Base-by-base conservation (phyloP, 2,329 filamentous ascomycete species). In the Monosporascus sp. region DNA sequence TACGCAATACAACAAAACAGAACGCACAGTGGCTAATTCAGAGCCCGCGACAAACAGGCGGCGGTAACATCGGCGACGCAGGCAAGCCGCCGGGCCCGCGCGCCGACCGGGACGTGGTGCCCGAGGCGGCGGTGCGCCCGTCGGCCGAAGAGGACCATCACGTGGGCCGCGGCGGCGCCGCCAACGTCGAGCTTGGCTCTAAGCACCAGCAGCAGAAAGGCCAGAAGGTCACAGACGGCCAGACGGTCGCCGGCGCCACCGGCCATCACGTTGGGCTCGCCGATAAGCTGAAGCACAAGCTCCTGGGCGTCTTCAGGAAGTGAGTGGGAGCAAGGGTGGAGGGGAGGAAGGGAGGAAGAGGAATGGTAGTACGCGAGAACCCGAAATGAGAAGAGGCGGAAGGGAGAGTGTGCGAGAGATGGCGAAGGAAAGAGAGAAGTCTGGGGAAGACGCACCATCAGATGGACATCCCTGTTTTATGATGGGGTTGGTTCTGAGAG, bases 81-180 rank as follows among this genome's bases (percentile, higher is more conserved):
- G 73, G 74, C 63, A 66, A 62, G 6, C 51, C 63, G 38, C 64
- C 72, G 31, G 48, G 70, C 5, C 55, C 68, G 48, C 78, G 80
- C 62, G 69, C 65, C 25, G 81, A 85, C 69, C 65, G 71, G 55
- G 80, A 82, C 49, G 54, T 80, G 41, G 64, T 85, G 18, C 80
- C 82, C 44, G 77, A 79, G 48, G 72, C 65, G 18, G 81, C 81
- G 22, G 65, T 75, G 49, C 77, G 80, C 25, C 71, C 74, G 27
- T 68, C 70, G 48, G 76, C 81, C 17, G 70, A 72, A 50, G 65
- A 69, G 54, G 77, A 81, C 63, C 79, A 75, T 67, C 81, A 85
- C 70, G 77, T 76, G 41, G 82, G 82, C 53, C 81, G 82, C 35
- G 82, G 82, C 62, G 82, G 82, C 54, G 80, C 77, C 9, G 82